Percentiles rank a stretch among this genome's conserved stretches.
Conservation (phyloP, 441 rosid species). For the Pelargonium australe region DNA sequence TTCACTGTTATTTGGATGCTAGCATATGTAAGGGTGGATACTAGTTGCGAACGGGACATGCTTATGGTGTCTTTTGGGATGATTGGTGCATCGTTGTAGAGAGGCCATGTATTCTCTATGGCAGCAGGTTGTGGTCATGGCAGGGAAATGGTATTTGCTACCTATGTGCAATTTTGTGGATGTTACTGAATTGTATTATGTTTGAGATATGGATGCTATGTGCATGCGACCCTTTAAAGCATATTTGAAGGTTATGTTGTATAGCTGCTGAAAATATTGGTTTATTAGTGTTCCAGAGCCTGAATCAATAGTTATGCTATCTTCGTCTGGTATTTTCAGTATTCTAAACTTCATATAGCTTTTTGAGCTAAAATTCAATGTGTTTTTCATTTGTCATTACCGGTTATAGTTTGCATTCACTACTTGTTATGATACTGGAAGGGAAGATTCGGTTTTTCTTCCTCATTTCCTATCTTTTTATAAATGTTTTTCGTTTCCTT, state of each 20-base stretch:
- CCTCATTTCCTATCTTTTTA: not conserved
- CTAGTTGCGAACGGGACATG: not conserved
- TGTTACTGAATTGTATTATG: not conserved
- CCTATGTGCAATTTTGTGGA: not conserved
- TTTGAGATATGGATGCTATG: too few species aligned
- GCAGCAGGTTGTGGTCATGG: not conserved
- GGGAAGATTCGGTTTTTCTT: not conserved
- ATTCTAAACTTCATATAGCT: not conserved
- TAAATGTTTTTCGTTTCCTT: too few species aligned
- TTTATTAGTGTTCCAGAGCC: not conserved
- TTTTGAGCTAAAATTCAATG: not conserved
- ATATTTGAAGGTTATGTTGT: not conserved
- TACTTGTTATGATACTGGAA: too few species aligned
- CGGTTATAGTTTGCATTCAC: not conserved
- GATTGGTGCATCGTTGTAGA: not conserved
- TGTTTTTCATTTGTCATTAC: not conserved
- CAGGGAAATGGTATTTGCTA: not conserved
- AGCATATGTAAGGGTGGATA: not conserved
- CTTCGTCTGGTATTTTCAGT: not conserved
- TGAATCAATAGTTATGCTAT: not conserved
- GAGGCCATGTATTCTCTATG: not conserved
- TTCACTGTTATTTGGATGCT: slow-evolving; percentile 2
- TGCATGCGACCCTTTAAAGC: not conserved
- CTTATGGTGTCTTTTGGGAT: not conserved
- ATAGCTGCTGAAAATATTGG: not conserved